A percentile compares a stretch with the other conserved stretches of the same genome.
These are phyloP conservation scores for Phylloporus sp. DNA, from an alignment of 768 basidiomycete species.

Conservation along the genomic window DNA sequence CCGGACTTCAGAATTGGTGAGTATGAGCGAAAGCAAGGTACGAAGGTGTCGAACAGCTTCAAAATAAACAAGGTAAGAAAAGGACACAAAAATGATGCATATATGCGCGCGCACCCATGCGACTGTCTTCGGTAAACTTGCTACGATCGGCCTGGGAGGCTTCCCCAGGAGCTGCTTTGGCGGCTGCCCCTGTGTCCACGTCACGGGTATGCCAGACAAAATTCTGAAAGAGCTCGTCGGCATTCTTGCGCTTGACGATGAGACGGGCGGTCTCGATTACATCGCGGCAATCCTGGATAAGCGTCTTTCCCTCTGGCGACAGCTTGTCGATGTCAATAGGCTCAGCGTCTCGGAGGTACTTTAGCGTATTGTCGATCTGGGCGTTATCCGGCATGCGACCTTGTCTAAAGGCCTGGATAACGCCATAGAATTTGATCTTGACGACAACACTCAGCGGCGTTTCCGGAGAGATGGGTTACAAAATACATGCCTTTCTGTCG, in stretches of 20 bases:
- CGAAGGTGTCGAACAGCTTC: slow-evolving; percentile 81
- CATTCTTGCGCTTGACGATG: slow-evolving; percentile 80
- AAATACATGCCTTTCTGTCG: slow-evolving; percentile 57
- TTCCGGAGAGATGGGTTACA: background rate
- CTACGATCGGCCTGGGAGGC: slow-evolving; percentile 47
- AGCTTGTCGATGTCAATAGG: slow-evolving; percentile 63
- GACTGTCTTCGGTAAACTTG: slow-evolving; percentile 52
- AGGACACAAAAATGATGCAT: background rate
- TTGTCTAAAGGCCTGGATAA: slow-evolving; percentile 73
- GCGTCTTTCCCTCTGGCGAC: slow-evolving; percentile 69
- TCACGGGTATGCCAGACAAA: slow-evolving; percentile 79
- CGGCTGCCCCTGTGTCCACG: slow-evolving; percentile 33
- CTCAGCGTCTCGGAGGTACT: slow-evolving; percentile 56
- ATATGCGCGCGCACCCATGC: slow-evolving; percentile 46
- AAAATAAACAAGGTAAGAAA: slow-evolving; percentile 10
- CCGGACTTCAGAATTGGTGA: slow-evolving; percentile 91
- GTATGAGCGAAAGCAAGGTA: slow-evolving; percentile 77
- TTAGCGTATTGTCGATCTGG: slow-evolving; percentile 72
- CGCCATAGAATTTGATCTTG: slow-evolving; percentile 69
- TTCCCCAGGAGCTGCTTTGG: slow-evolving; percentile 39
- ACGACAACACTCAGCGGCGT: background rate
- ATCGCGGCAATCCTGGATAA: slow-evolving; percentile 72
- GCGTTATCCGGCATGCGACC: slow-evolving; percentile 75
- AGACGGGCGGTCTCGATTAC: slow-evolving; percentile 70
- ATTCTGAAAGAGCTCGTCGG: slow-evolving; percentile 87